Evolutionary conservation across 805 yeast genomes (phyloP).

Genomic region (Saturnispora quitensis): DNA sequence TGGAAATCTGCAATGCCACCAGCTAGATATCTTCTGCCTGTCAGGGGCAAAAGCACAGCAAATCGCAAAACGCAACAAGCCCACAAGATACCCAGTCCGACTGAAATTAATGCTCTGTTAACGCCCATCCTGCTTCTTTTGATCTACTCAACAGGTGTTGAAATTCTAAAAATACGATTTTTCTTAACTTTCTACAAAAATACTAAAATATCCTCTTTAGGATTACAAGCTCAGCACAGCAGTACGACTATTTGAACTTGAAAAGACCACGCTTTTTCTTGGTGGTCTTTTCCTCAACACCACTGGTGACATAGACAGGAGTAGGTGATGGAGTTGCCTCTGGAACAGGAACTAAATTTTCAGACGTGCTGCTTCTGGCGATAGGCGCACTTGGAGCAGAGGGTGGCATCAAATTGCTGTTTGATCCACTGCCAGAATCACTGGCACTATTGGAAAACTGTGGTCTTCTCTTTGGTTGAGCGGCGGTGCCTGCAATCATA

Average conservation of each 20-base stretch:
- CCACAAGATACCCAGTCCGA: conserved; percentile 3
- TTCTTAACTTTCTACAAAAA: background rate
- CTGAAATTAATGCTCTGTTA: background rate
- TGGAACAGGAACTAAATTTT: conserved; percentile 20
- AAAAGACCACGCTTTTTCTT: conserved; percentile 26
- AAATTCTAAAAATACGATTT: background rate
- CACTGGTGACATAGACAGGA: conserved; percentile 46
- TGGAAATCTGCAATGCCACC: conserved; percentile 9
- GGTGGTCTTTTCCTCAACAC: conserved; percentile 24
- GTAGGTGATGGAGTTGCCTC: conserved; percentile 28
- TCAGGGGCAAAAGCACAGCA: conserved; percentile 2
- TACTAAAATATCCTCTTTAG: background rate
- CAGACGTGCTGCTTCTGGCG: background rate
- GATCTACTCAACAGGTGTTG: background rate
- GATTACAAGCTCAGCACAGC: background rate
- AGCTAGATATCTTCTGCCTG: conserved; percentile 5
- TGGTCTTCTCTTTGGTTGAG: background rate
- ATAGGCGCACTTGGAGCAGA: conserved; percentile 4
- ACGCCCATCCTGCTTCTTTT: background rate
- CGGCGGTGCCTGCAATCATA: background rate
- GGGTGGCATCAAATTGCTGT: conserved; percentile 1
- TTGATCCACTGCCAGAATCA: background rate
- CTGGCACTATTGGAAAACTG: background rate
- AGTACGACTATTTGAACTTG: conserved; percentile 1
- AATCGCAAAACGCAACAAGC: conserved; percentile 3